Evolutionary conservation across 192 early-diverging fungal species (phyloP), one percentile per base, ranked within the genome.

Genomic region (Mortierella alpina): DNA sequence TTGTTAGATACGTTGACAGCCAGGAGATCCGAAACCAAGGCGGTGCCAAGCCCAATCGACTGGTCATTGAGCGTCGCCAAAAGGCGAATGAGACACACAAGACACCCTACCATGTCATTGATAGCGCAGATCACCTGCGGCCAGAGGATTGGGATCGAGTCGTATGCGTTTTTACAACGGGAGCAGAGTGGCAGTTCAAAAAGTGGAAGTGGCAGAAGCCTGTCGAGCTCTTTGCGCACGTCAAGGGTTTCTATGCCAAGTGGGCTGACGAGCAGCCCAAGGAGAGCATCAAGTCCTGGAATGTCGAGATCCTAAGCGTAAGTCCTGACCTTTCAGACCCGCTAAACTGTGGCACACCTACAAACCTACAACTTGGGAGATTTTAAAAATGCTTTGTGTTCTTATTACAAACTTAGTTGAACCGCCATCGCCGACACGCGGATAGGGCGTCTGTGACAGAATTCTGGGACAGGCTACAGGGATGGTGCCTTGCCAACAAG

Each of bases 121-220:
- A 98, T 68, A 90, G 87, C 20, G 87, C 92, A 23, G 89, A 95
- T 45, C 82, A 89, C 5, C 87, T 98, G 59, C 85, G 86, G 7
- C 82, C 88, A 18, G 89, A 90, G 10, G 95, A 97, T 68, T 97
- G 96, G 96, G 93, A 92, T 70, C 88, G 93, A 22, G 91, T 99
- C 5, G 93, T 95, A 0, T 96, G 92, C 60, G 96, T 97, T 20
- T 94, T 99, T 82, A 91, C 92, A n/a, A 91, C 90, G 45, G 97
- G 97, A 40, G 93, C 93, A 49, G 88, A 89, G 40, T 99, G 97
- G 97, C 95, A 97, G 80, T 99, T 99, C 76, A 95, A 94, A 68
- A 88, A 90, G 51, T 99, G 95, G 94, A 92, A 90, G 67, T 97
- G 93, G 89, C 87, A 89, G 47, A 87, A 92, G 23, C 97, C 96